Conservation (phyloP, 176 grass and related monocot genomes). For the Carex pumila region DNA sequence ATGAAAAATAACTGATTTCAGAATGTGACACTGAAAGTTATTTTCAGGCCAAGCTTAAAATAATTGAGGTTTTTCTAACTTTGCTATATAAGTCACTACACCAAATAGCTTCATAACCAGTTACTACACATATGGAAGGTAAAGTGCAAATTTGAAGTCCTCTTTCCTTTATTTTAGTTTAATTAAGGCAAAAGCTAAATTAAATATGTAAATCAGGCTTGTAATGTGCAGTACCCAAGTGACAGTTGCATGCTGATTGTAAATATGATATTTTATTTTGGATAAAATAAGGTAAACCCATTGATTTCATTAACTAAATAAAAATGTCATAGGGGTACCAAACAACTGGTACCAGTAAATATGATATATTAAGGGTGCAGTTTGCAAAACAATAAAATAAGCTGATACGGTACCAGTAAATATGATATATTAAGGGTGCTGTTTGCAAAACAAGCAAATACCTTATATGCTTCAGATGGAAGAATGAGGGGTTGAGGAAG, state of each 20-base stretch:
- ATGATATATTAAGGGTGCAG: too few relatives aligned
- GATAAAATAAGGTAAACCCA: too few relatives aligned
- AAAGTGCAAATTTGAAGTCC: not conserved
- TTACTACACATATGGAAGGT: not conserved
- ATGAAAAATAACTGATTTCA: not conserved
- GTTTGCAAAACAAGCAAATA: not conserved
- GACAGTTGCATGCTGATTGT: not conserved
- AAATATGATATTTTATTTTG: not conserved
- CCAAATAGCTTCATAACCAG: not conserved
- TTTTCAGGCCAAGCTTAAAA: not conserved
- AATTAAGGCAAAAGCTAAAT: too few relatives aligned
- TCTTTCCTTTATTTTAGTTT: not conserved
- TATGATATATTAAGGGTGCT: not conserved
- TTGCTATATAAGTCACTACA: not conserved
- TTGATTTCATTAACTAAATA: too few relatives aligned
- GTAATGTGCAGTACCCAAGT: not conserved
- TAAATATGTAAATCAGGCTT: not conserved
- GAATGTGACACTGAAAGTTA: not conserved
- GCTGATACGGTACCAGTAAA: too few relatives aligned
- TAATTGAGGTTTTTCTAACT: not conserved
- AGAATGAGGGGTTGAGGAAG: conserved; percentile 71
- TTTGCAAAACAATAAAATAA: too few relatives aligned
- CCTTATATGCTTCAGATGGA: conserved; percentile 90
- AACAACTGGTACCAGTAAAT: not conserved
- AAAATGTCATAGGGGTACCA: too few relatives aligned